A percentile compares a stretch with the other conserved stretches of the same genome.
Conservation (phyloP, 1,139 yeast species). For the Suhomyces bokatorum region DNA sequence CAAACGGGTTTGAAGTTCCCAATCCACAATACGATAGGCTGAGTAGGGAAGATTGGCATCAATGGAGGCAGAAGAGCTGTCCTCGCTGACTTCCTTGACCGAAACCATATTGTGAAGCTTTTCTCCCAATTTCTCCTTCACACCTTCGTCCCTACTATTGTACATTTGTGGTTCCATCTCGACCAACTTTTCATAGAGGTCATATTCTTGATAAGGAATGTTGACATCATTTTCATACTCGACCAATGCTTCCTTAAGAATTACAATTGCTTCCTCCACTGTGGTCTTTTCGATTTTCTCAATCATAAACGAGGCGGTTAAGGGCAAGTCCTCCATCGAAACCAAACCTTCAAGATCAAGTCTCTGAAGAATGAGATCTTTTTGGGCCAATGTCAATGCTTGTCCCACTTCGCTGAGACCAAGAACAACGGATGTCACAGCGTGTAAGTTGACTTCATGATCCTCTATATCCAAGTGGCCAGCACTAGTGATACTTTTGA, state of each 20-base stretch:
- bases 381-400: slow-evolving; percentile 26
- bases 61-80: neutral
- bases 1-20: slow-evolving; percentile 19
- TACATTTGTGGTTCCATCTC: neutral
- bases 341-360: slow-evolving; percentile 28
- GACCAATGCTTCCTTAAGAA: slow-evolving; percentile 19
- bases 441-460: slow-evolving; percentile 12
- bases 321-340: slow-evolving; percentile 30
- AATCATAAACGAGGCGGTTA: slow-evolving; percentile 29
- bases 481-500: slow-evolving; percentile 9
- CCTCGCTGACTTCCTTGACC: neutral
- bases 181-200: slow-evolving; percentile 12
- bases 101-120: neutral
- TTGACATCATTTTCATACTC: slow-evolving; percentile 26
- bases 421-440: slow-evolving; percentile 22
- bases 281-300: slow-evolving; percentile 29
- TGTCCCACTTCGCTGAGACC: slow-evolving; percentile 28
- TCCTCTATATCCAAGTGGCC: slow-evolving; percentile 11
- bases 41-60: slow-evolving; percentile 11
- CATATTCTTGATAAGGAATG: slow-evolving; percentile 18
- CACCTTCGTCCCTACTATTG: slow-evolving; percentile 2
- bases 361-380: slow-evolving; percentile 24
- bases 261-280: slow-evolving; percentile 23
- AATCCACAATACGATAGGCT: slow-evolving; percentile 13
- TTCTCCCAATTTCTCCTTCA: slow-evolving; percentile 2